These are phyloP conservation scores for Coemansia sp. DNA, from an alignment of 192 early-diverging fungal species.

Conservation along the genomic window DNA sequence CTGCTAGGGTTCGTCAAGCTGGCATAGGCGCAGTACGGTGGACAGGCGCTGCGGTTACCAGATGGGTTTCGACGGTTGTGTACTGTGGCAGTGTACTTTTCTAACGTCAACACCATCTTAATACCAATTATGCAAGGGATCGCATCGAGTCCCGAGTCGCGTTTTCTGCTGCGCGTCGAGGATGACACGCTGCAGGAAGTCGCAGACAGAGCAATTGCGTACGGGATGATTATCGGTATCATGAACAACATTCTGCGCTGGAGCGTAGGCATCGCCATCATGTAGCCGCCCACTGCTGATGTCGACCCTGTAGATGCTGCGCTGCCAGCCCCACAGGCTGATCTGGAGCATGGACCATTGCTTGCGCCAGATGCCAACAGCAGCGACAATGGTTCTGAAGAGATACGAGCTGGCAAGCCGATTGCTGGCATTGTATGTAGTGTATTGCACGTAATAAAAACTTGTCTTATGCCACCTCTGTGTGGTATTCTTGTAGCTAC, in stretches of 20 bases:
- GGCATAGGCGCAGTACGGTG: constrained; percentile 22
- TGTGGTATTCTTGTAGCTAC: constrained; percentile 18
- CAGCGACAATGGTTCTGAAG: no score
- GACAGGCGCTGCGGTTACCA: constrained; percentile 33
- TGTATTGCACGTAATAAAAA: constrained; percentile 6
- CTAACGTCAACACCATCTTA: constrained; percentile 69
- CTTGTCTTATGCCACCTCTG: constrained; percentile 29
- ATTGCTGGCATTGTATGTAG: not conserved
- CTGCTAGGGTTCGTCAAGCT: constrained; percentile 29
- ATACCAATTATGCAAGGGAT: constrained; percentile 64
- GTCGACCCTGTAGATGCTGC: not conserved
- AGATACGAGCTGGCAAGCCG: not conserved
- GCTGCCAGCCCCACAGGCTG: not conserved
- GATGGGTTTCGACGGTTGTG: constrained; percentile 62
- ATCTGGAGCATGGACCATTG: not conserved
- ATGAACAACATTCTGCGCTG: constrained; percentile 74
- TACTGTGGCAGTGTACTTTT: constrained; percentile 61
- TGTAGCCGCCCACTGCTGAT: constrained; percentile 29
- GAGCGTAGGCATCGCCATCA: constrained; percentile 66
- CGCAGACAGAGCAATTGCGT: constrained; percentile 65
- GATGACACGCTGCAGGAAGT: constrained; percentile 34
- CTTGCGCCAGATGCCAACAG: not conserved
- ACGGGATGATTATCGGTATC: constrained; percentile 71
- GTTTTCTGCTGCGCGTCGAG: constrained; percentile 41
- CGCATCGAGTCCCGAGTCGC: constrained; percentile 36